These are phyloP conservation scores for Cutaneotrichosporon cutaneum DNA, from an alignment of 1,284 basidiomycete genomes.

Conservation along the genomic window DNA sequence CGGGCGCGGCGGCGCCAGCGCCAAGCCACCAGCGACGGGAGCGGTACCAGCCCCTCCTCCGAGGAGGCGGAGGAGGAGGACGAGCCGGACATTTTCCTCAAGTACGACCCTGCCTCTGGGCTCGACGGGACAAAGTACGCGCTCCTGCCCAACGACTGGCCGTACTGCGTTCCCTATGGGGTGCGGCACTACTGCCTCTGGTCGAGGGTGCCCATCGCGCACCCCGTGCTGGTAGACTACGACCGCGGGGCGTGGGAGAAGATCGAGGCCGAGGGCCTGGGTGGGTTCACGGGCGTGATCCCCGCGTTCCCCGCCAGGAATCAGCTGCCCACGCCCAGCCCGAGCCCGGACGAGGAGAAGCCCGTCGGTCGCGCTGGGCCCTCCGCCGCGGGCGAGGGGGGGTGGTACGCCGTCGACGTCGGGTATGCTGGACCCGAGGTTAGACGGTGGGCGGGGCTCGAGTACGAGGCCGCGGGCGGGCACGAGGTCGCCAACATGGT, in stretches of 20 bases:
- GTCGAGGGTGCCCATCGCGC: constrained; percentile 49
- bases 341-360: constrained; percentile 5
- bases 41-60: background rate
- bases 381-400: constrained; percentile 14
- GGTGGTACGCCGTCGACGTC: constrained; percentile 42
- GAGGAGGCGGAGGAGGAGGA: constrained; percentile 21
- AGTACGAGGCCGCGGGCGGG: constrained; percentile 39
- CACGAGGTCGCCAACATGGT: constrained; percentile 49
- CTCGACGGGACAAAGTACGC: constrained; percentile 44
- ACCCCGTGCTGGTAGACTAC: constrained; percentile 42
- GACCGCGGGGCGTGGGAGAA: constrained; percentile 39
- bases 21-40: too few relatives aligned
- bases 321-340: background rate
- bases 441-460: constrained; percentile 37
- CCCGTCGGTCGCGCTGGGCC: constrained; percentile 13
- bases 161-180: constrained; percentile 49
- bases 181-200: constrained; percentile 50
- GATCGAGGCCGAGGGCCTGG: constrained; percentile 43
- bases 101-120: constrained; percentile 28
- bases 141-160: constrained; percentile 52
- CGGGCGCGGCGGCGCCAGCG: background rate
- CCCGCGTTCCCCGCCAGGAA: constrained; percentile 15
- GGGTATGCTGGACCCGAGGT: constrained; percentile 34
- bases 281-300: constrained; percentile 48
- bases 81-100: constrained; percentile 34